Percentiles rank a stretch among this genome's conserved stretches.
These are phyloP conservation scores for Setaria italica DNA, from an alignment of 202 grass and related monocot species.

Conservation along the genomic window DNA sequence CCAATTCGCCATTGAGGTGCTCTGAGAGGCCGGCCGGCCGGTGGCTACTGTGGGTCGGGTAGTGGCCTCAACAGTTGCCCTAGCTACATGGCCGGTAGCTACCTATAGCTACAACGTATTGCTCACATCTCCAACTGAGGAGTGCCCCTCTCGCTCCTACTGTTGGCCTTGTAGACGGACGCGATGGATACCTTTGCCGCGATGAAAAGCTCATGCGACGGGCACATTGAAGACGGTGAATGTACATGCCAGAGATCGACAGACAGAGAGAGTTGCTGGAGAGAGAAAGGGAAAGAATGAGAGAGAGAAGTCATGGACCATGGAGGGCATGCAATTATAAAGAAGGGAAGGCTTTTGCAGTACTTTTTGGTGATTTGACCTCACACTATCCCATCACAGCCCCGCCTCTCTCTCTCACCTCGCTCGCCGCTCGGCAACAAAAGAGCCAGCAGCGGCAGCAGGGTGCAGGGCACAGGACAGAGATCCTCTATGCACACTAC, in stretches of 20 bases:
- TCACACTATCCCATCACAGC: conserved; percentile 70
- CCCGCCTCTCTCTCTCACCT: conserved; percentile 18
- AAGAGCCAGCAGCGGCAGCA: conserved; percentile 36
- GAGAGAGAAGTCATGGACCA: not conserved
- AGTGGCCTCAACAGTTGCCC: conserved; percentile 43
- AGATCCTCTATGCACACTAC: conserved; percentile 51
- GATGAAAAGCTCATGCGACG: conserved; percentile 43
- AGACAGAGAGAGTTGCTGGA: not conserved
- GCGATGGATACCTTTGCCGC: conserved; percentile 35
- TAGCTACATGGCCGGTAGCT: conserved; percentile 10
- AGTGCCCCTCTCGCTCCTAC: not conserved
- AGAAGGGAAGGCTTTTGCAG: conserved; percentile 59
- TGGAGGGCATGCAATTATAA: conserved; percentile 52
- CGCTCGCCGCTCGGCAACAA: conserved; percentile 58
- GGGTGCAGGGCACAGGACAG: conserved; percentile 23
- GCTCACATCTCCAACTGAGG: conserved; percentile 30
- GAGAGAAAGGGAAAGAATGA: not conserved
- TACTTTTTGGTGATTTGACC: conserved; percentile 86
- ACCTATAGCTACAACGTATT: conserved; percentile 40
- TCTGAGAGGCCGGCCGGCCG: conserved; percentile 1
- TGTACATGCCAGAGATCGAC: not conserved
- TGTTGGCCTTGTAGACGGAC: conserved; percentile 26
- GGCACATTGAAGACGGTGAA: conserved; percentile 43
- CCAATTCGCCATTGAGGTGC: conserved; percentile 20
- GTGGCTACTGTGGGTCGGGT: conserved; percentile 11